Percentiles rank a stretch among this genome's conserved stretches.
These are phyloP conservation scores for Glarea lozoyensis DNA, from an alignment of 495 filamentous ascomycete species.

Conservation along the genomic window DNA sequence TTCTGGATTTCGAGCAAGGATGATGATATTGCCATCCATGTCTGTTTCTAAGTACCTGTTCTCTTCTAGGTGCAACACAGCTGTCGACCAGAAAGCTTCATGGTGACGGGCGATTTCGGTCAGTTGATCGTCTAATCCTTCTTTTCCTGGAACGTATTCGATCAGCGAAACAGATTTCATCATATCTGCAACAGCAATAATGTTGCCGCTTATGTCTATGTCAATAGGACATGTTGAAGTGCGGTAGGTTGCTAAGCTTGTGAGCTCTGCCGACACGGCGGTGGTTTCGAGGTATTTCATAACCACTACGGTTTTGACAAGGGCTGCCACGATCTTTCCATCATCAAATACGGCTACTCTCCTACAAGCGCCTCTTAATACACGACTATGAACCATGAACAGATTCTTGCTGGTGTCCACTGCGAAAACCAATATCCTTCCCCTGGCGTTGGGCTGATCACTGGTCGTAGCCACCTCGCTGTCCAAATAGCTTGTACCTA, in stretches of 20 bases:
- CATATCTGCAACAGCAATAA: conserved; percentile 80
- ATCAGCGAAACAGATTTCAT: conserved; percentile 88
- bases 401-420: conserved; percentile 65
- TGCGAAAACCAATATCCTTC: conserved; percentile 78
- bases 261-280: conserved; percentile 42
- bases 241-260: conserved; percentile 63
- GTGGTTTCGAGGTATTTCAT: conserved; percentile 43
- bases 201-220: conserved; percentile 57
- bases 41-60: conserved; percentile 75
- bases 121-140: conserved; percentile 41
- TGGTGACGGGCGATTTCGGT: conserved; percentile 73
- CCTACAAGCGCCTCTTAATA: conserved; percentile 68
- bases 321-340: conserved; percentile 72
- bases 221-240: conserved; percentile 81
- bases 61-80: conserved; percentile 59
- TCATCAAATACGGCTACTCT: conserved; percentile 62
- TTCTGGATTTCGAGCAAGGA: conserved; percentile 59
- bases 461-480: conserved; percentile 28
- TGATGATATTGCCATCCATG: conserved; percentile 76
- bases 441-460: conserved; percentile 35
- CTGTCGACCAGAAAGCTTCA: conserved; percentile 73
- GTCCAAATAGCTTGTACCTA: conserved; percentile 76
- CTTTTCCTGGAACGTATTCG: conserved; percentile 45
- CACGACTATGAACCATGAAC: conserved; percentile 52
- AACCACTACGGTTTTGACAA: conserved; percentile 76